These are phyloP conservation scores for Boeremia exigua DNA, from an alignment of 2,329 filamentous ascomycete genomes.

Conservation along the genomic window DNA sequence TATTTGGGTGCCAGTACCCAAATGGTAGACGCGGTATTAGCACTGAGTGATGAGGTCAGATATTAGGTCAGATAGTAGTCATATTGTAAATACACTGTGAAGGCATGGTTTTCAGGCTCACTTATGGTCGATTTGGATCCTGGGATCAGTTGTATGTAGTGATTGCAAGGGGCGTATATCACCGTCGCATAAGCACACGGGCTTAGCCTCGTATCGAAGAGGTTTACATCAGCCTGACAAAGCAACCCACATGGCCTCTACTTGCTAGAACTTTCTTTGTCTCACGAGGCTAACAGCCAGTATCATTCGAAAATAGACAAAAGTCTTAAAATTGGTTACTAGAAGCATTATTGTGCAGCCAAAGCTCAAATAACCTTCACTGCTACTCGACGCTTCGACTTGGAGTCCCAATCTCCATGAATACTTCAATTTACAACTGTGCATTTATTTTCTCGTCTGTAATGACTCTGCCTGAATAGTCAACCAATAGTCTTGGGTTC, in stretches of 20 bases:
- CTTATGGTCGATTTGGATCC: not conserved
- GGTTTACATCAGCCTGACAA: no score
- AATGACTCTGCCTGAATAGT: not conserved
- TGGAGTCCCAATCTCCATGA: no score
- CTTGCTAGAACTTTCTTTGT: no score
- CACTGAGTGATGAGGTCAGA: conserved; percentile 3
- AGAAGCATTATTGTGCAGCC: no score
- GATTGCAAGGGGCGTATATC: not conserved
- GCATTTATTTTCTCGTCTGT: not conserved
- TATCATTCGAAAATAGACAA: no score
- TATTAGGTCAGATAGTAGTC: not conserved
- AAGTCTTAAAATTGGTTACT: no score
- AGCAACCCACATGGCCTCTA: no score
- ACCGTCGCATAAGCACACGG: not conserved
- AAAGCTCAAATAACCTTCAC: no score
- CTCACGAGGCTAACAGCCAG: no score
- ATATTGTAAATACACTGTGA: no score
- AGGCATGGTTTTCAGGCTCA: not conserved
- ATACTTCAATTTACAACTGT: no score
- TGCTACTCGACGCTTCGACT: no score
- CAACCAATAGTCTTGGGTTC: not conserved
- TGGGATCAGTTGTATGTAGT: not conserved
- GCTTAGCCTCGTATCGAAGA: not conserved
- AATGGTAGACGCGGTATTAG: conserved; percentile 46
- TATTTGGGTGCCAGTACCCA: conserved; percentile 50